Percentiles rank a stretch among this genome's conserved stretches.
phyloP scores from a whole-genome alignment of 2,329 filamentous ascomycete genomes.

The Thielaviopsis punctulata region DNA sequence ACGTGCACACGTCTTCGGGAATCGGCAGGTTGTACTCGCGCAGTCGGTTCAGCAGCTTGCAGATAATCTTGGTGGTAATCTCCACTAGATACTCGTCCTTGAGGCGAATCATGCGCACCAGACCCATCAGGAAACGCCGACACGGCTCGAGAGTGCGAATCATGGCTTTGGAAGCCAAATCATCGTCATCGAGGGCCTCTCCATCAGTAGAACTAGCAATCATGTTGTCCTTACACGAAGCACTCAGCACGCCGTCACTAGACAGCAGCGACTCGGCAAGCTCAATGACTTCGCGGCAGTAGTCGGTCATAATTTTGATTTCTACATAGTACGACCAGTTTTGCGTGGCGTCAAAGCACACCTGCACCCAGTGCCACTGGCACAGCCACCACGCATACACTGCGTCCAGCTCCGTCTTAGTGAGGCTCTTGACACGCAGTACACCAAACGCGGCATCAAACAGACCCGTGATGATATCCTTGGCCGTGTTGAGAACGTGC shows the following conservation, averaged over 20 bases:
- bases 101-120: slow-evolving; percentile 78
- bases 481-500: slow-evolving; percentile 38
- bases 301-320: slow-evolving; percentile 69
- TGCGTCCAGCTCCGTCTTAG: slow-evolving; percentile 42
- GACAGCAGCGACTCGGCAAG: slow-evolving; percentile 74
- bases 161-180: slow-evolving; percentile 19
- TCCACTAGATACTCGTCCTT: slow-evolving; percentile 74
- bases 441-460: slow-evolving; percentile 39
- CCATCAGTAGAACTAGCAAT: slow-evolving; percentile 13
- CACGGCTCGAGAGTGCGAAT: slow-evolving; percentile 22
- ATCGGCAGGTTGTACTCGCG: slow-evolving; percentile 60
- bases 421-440: slow-evolving; percentile 36
- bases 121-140: slow-evolving; percentile 24
- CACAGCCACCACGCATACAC: slow-evolving; percentile 68
- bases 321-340: slow-evolving; percentile 63
- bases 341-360: slow-evolving; percentile 70
- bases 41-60: slow-evolving; percentile 70
- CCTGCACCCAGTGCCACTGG: slow-evolving; percentile 66
- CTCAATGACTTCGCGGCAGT: slow-evolving; percentile 89
- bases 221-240: slow-evolving; percentile 32
- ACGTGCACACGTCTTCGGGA: slow-evolving; percentile 37
- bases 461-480: slow-evolving; percentile 38
- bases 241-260: slow-evolving; percentile 68
- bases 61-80: slow-evolving; percentile 65
- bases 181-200: slow-evolving; percentile 18